Evolutionary conservation across 305 asterid species (phyloP), one percentile per base, ranked within the genome.

Genomic region (Solanum hybrid): DNA sequence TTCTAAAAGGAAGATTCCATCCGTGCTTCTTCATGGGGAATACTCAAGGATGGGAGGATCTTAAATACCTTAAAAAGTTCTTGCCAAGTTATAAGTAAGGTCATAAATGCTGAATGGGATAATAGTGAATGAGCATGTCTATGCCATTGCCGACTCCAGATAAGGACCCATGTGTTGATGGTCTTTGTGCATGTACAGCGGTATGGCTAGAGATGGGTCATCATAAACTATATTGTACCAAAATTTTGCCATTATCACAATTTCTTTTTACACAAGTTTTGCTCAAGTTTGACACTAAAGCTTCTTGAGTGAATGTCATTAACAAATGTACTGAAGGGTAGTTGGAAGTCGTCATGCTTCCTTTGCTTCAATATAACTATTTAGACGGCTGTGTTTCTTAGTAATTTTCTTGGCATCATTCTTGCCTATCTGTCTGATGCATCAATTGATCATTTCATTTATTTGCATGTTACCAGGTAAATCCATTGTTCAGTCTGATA

Each of bases 401-500:
- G 26, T 35, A 18, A 34, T 33, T 78, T 35, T 69, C 77, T 79
- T 5, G 29, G 11, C 69, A n/a, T 67, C 57, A 22, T 89, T 40
- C 8, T 51, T 84, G 12, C 12, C 42, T 3, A 29, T 11, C 75
- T 84, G 12, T 84, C 24, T 20, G 87, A 69, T 78, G n/a, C 86
- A 77, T 84, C 24, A 73, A 88, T 69, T 93, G 90, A 76, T 89
- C 87, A 84, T 82, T 78, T 73, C 24, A 89, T 73, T 51, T 73
- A 74, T 13, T n/a, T 82, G 69, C 29, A 88, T 73, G 89, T 88
- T 64, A 89, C 37, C 96, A 96, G 99, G 90, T 33, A 94, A 92
- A 86, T 92, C 99, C 3, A 86, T 95, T 39, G 92, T 97, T 87
- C 93, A 89, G 71, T 97, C 99, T 4, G 98, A 96, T 35, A 93